These are phyloP conservation scores for Fraxinus xanthoxyloides DNA, from an alignment of 305 asterid genomes.

Conservation along the genomic window DNA sequence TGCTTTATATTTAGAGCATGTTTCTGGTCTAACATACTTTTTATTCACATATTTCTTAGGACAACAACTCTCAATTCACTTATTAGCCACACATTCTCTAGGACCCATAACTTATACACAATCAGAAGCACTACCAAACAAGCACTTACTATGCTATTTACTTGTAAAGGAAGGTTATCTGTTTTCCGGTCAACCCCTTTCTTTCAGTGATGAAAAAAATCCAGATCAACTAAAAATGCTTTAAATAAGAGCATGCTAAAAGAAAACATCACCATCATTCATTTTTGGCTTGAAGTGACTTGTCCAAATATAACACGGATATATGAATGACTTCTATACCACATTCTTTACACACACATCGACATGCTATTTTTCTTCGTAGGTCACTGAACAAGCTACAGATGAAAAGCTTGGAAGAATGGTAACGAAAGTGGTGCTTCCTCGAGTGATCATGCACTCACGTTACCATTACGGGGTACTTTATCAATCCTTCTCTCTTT, in stretches of 20 bases:
- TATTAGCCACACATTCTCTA: not conserved
- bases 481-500: not conserved
- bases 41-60: too few relatives aligned
- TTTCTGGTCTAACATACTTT: too few relatives aligned
- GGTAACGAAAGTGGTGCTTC: constrained; percentile 93
- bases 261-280: not conserved
- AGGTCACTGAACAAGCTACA: constrained; percentile 82
- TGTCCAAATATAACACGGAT: not conserved
- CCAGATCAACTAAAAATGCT: not conserved
- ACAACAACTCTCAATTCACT: not conserved
- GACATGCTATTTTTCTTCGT: constrained; percentile 1
- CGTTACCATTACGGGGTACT: constrained; percentile 93
- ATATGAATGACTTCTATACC: not conserved
- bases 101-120: not conserved
- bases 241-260: not conserved
- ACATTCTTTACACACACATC: not conserved
- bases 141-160: not conserved
- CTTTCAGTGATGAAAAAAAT: not conserved
- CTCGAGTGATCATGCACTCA: constrained; percentile 94
- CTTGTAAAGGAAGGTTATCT: not conserved
- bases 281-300: not conserved
- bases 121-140: not conserved
- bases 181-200: not conserved
- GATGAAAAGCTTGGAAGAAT: constrained; percentile 89
- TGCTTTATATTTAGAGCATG: not conserved